A percentile compares a stretch with the other conserved stretches of the same genome.
Conservation (phyloP, 192 early-diverging fungal genomes). For the Oehlia diaphana region DNA sequence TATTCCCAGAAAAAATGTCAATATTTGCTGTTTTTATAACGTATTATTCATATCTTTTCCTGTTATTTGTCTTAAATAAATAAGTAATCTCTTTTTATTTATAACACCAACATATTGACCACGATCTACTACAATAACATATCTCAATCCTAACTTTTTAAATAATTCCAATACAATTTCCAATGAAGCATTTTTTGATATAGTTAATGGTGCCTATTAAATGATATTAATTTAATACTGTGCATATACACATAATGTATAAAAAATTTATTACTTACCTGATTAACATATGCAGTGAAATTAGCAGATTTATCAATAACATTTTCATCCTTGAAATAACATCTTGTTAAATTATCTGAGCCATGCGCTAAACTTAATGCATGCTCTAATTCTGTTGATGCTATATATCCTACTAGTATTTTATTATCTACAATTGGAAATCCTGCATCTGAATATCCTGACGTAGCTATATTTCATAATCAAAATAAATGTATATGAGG, state of each 20-base stretch:
- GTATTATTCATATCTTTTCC: constrained; percentile 45
- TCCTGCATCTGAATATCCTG: constrained; percentile 56
- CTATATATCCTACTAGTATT: constrained; percentile 73
- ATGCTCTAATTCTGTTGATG: constrained; percentile 59
- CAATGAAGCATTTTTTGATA: constrained; percentile 74
- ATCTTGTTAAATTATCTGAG: constrained; percentile 41
- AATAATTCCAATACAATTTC: constrained; percentile 86
- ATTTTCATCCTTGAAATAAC: constrained; percentile 44
- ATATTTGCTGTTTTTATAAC: neutral
- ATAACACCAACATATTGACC: constrained; percentile 81
- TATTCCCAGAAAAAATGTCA: no score
- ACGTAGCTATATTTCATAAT: constrained; percentile 31
- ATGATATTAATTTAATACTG: constrained; percentile 29
- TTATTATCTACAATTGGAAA: constrained; percentile 75
- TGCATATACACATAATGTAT: neutral
- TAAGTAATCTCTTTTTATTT: constrained; percentile 81
- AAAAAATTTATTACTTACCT: constrained; percentile 29
- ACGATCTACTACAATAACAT: constrained; percentile 75
- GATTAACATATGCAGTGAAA: constrained; percentile 54
- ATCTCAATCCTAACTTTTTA: constrained; percentile 78
- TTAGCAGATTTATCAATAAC: constrained; percentile 33
- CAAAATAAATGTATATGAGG: neutral
- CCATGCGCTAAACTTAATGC: constrained; percentile 44
- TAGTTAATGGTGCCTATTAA: constrained; percentile 73
- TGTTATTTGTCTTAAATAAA: constrained; percentile 70